Evolutionary conservation across 164 flowering plant species (phyloP), one percentile per base, ranked within the genome.

Genomic region (Echeveria elegans): DNA sequence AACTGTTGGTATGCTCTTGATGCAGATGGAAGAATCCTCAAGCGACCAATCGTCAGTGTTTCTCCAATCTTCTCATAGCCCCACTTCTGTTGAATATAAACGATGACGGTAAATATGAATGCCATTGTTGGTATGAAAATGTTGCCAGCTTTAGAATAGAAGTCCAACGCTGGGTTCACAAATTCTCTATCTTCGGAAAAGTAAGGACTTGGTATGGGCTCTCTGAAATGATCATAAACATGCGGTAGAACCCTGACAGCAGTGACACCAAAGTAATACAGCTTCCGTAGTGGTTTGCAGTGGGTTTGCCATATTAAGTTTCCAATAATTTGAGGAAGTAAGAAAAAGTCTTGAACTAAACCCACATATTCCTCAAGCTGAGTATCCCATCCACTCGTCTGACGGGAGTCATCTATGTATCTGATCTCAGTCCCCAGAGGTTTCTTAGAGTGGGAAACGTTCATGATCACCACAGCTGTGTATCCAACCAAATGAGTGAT

Each of bases 241-340:
- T 89, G 96, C 31, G 96, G 98, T 31, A 92, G 83, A 68, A 92
- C 85, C 70, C 92, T 83, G 72, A 90, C 83, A 9, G 74, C 48
- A 8, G 96, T 85, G 61, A 92, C 71, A 64, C 96, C 98, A 36
- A 90, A 60, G 60, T 75, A 87, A 67, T 87, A 92, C 9, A 79
- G 70, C 40, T 87, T 87, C 70, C 91, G 70, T 31, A 92, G 85
- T 9, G 96, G 93, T 68, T 72, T 81, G 19, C 80, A 69, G 23
- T 88, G 70, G 24, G 80, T 80, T 75, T 83, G 85, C 98, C 96
- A 92, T 26, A 88, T 23, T 5, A 86, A 5, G 74, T 88, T 92
- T 36, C 89, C 96, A 23, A 92, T 79, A 30, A 90, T 79, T 70
- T 92, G 96, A 56, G 98, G 96, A 66, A 92, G 86, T 67, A 92